phyloP scores from a whole-genome alignment of 2,329 filamentous ascomycete species.

The Diaporthe amygdali region DNA sequence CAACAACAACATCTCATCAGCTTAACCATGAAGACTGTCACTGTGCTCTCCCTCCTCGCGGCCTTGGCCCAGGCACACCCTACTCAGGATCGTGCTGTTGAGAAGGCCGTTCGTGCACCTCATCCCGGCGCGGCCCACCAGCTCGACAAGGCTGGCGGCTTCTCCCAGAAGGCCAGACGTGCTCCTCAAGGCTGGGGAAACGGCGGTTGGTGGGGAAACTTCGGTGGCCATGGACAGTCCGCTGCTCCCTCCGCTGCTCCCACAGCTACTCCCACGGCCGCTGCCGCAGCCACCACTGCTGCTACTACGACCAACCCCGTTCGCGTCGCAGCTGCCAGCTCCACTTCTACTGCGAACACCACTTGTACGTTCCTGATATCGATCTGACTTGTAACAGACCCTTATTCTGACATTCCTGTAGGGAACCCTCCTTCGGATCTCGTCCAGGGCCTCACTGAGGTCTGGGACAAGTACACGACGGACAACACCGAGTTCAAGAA shows the following conservation, averaged over 20 bases:
- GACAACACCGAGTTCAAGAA: slow-evolving; percentile 3
- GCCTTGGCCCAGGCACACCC: background rate
- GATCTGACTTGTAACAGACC: background rate
- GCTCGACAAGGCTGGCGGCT: background rate
- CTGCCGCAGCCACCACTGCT: background rate
- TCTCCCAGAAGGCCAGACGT: background rate
- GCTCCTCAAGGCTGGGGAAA: background rate
- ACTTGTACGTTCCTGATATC: background rate
- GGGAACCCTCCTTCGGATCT: background rate
- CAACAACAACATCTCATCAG: background rate
- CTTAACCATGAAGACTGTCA: background rate
- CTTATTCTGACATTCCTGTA: background rate
- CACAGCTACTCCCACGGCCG: background rate
- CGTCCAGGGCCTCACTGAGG: background rate
- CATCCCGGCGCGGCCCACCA: background rate
- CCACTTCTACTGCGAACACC: background rate
- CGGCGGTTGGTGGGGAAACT: background rate
- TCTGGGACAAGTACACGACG: background rate
- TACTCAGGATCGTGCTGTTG: background rate
- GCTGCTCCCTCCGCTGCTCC: background rate
- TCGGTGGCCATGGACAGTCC: background rate
- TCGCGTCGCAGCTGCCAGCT: background rate
- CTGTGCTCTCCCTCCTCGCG: background rate
- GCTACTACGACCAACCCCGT: too few relatives aligned
- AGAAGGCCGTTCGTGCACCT: background rate